Evolutionary conservation across 2,329 filamentous ascomycete genomes (phyloP).

Genomic region (Fusarium sp.): DNA sequence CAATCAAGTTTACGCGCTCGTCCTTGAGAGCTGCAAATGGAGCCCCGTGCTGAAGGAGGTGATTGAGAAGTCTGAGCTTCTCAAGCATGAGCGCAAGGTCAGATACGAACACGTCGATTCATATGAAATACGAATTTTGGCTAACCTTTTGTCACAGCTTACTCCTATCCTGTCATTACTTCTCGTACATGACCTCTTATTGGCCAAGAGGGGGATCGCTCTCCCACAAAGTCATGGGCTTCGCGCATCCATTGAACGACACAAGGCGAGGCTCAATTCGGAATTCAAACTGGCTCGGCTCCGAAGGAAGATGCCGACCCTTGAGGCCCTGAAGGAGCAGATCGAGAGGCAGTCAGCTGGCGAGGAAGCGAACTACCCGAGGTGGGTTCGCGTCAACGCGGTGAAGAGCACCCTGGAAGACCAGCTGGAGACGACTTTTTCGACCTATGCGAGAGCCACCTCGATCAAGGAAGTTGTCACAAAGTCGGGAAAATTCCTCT

Average conservation of each 20-base stretch:
- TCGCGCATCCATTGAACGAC: constrained; percentile 78
- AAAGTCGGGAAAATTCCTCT: constrained; percentile 64
- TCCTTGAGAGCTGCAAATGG: constrained; percentile 92
- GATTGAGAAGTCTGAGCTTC: constrained; percentile 82
- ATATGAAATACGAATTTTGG: neutral
- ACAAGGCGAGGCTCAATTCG: constrained; percentile 83
- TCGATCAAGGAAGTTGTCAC: constrained; percentile 68
- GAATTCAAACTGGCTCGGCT: constrained; percentile 87
- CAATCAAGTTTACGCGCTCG: constrained; percentile 87
- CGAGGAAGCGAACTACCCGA: constrained; percentile 74
- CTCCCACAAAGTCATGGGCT: constrained; percentile 84
- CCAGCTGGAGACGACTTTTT: constrained; percentile 82
- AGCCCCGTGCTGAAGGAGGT: constrained; percentile 87
- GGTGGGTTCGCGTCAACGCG: constrained; percentile 92
- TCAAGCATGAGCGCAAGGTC: constrained; percentile 89
- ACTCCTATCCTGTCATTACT: constrained; percentile 84
- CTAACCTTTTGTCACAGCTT: constrained; percentile 66
- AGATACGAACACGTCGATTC: constrained; percentile 20
- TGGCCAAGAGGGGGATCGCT: constrained; percentile 85
- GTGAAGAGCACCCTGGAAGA: constrained; percentile 77
- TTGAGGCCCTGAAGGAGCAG: constrained; percentile 73
- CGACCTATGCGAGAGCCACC: constrained; percentile 67
- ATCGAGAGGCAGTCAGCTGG: constrained; percentile 65
- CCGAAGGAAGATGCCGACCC: constrained; percentile 74
- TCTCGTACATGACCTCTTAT: constrained; percentile 86